phyloP scores from a whole-genome alignment of 257 asterid species.

The Gardenia jasminoides region DNA sequence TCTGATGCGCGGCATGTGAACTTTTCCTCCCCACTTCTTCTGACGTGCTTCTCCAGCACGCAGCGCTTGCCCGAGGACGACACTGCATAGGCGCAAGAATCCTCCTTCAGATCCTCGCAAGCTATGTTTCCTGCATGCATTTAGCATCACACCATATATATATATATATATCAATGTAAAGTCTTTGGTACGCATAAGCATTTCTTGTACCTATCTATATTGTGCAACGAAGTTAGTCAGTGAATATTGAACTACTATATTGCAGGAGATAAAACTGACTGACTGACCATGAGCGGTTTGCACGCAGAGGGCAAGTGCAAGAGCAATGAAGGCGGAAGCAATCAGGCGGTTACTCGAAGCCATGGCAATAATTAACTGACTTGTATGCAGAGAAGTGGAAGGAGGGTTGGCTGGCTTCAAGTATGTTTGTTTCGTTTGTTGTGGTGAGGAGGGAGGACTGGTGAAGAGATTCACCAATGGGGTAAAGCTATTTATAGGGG shows the following conservation, averaged over 20 bases:
- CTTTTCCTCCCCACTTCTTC: slow-evolving; percentile 42
- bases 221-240: too few relatives aligned
- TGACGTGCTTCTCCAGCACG: slow-evolving; percentile 61
- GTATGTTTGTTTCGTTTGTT: neutral
- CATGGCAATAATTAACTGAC: slow-evolving; percentile 23
- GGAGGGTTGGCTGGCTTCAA: neutral
- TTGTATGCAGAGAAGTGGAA: neutral
- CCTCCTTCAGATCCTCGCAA: slow-evolving; percentile 50
- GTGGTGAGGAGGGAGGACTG: neutral
- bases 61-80: slow-evolving; percentile 62
- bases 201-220: too few relatives aligned
- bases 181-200: too few relatives aligned
- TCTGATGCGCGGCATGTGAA: slow-evolving; percentile 57
- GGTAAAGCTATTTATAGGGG: neutral
- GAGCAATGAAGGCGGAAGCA: slow-evolving; percentile 21
- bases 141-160: too few relatives aligned
- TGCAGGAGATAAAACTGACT: slow-evolving; percentile 9
- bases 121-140: slow-evolving; percentile 38
- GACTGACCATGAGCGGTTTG: slow-evolving; percentile 37
- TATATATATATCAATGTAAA: too few relatives aligned
- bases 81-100: slow-evolving; percentile 60
- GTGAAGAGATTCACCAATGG: neutral
- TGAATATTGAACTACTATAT: too few relatives aligned
- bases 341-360: slow-evolving; percentile 27
- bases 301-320: slow-evolving; percentile 29